A percentile compares a stretch with the other conserved stretches of the same genome.
phyloP scores from a whole-genome alignment of 768 basidiomycete genomes.

The Trametes cinnabarina region DNA sequence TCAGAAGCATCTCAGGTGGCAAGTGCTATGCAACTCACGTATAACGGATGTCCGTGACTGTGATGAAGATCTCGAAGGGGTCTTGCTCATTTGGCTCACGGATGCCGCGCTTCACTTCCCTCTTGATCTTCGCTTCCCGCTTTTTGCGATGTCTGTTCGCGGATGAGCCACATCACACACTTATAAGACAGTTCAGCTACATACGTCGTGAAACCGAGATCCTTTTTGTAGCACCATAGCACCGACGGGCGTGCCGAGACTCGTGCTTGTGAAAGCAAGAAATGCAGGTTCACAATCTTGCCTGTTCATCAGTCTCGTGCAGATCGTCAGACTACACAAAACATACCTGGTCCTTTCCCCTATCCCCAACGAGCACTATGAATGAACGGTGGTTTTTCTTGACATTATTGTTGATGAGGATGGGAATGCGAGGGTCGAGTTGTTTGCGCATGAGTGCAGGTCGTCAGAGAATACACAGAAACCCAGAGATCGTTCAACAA shows the following conservation, averaged over 20 bases:
- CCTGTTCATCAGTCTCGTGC: neutral
- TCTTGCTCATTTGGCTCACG: constrained; percentile 93
- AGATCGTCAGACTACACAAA: neutral
- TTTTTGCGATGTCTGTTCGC: constrained; percentile 85
- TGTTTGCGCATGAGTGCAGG: constrained; percentile 67
- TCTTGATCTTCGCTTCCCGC: constrained; percentile 93
- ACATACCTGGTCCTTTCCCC: constrained; percentile 82
- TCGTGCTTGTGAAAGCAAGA: constrained; percentile 86
- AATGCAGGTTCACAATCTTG: constrained; percentile 93
- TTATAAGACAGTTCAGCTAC: too few species aligned
- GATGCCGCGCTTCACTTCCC: constrained; percentile 91
- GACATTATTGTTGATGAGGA: constrained; percentile 91
- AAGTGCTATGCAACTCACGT: constrained; percentile 64
- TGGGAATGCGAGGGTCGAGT: constrained; percentile 89
- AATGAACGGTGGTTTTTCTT: constrained; percentile 91
- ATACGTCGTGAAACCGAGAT: constrained; percentile 91
- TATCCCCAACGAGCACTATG: constrained; percentile 95
- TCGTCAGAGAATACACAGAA: neutral
- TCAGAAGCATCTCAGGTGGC: too few species aligned
- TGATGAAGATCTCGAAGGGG: constrained; percentile 97
- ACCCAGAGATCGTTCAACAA: neutral
- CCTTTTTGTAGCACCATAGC: constrained; percentile 99
- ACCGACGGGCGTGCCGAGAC: constrained; percentile 89
- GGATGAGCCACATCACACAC: neutral
- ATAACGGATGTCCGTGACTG: constrained; percentile 98